A percentile compares a stretch with the other conserved stretches of the same genome.
These are phyloP conservation scores for Austroboletus niveus DNA, from an alignment of 1,284 basidiomycete species.

Conservation along the genomic window DNA sequence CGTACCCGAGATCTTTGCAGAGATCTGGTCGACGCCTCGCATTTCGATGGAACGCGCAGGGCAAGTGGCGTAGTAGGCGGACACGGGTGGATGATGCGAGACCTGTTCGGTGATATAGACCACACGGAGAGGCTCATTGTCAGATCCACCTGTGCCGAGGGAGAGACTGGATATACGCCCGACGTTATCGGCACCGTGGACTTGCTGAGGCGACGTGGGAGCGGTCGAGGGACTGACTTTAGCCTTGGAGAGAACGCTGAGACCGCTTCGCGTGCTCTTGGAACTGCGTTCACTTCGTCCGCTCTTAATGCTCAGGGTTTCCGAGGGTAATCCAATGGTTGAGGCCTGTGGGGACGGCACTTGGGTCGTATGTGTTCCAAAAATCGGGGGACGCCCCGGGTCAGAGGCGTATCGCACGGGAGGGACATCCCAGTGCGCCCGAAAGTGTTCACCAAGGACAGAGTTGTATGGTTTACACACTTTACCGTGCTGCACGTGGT, in stretches of 20 bases:
- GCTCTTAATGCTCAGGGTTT: constrained; percentile 57
- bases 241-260: constrained; percentile 50
- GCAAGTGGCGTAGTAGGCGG: constrained; percentile 81
- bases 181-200: constrained; percentile 40
- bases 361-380: constrained; percentile 43
- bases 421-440: constrained; percentile 81
- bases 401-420: constrained; percentile 56
- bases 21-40: constrained; percentile 87
- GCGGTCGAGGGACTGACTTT: constrained; percentile 54
- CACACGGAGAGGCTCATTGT: constrained; percentile 49
- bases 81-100: constrained; percentile 96
- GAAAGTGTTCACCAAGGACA: constrained; percentile 89
- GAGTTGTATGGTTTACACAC: constrained; percentile 97
- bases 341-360: constrained; percentile 28
- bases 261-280: constrained; percentile 54
- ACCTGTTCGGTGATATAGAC: constrained; percentile 82
- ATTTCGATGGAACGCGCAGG: constrained; percentile 74
- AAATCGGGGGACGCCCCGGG: constrained; percentile 44
- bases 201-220: constrained; percentile 52
- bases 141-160: constrained; percentile 38
- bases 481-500: constrained; percentile 65
- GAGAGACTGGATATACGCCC: constrained; percentile 61
- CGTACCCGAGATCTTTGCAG: constrained; percentile 86
- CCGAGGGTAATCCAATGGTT: constrained; percentile 33
- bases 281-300: constrained; percentile 45